Evolutionary conservation across 192 early-diverging fungal genomes (phyloP).

Genomic region (Chytriomyces hyalinus): DNA sequence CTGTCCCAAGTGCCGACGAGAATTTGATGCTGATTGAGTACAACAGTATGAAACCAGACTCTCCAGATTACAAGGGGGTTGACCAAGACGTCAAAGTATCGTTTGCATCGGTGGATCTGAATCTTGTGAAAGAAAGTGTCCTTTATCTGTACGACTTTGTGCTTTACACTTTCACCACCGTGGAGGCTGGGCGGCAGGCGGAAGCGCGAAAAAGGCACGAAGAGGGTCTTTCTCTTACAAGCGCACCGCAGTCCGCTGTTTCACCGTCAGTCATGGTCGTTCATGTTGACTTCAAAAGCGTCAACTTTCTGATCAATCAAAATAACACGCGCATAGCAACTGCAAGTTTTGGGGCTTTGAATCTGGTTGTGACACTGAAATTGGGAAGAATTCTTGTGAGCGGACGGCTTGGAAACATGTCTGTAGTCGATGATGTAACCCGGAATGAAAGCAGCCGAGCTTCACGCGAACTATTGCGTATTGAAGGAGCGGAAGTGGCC

Average conservation of each 20-base stretch:
- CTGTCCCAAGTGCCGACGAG: not conserved
- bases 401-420: slow-evolving; percentile 55
- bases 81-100: slow-evolving; percentile 82
- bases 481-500: slow-evolving; percentile 87
- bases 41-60: slow-evolving; percentile 68
- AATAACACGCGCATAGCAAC: slow-evolving; percentile 79
- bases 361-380: slow-evolving; percentile 70
- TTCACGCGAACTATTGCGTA: slow-evolving; percentile 66
- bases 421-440: slow-evolving; percentile 46
- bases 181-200: slow-evolving; percentile 13
- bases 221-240: not conserved
- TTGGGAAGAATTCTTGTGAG: slow-evolving; percentile 58
- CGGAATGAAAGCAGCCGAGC: not conserved
- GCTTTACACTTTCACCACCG: slow-evolving; percentile 42
- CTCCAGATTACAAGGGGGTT: slow-evolving; percentile 81
- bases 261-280: slow-evolving; percentile 74
- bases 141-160: slow-evolving; percentile 86
- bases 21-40: slow-evolving; percentile 75
- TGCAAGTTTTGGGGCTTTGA: slow-evolving; percentile 70
- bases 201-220: slow-evolving; percentile 8
- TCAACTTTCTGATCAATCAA: slow-evolving; percentile 82
- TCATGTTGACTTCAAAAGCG: slow-evolving; percentile 70
- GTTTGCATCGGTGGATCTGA: slow-evolving; percentile 76
- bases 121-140: slow-evolving; percentile 84
- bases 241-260: not conserved